Evolutionary conservation across 768 basidiomycete species (phyloP).

Genomic region (Boletus sp.): DNA sequence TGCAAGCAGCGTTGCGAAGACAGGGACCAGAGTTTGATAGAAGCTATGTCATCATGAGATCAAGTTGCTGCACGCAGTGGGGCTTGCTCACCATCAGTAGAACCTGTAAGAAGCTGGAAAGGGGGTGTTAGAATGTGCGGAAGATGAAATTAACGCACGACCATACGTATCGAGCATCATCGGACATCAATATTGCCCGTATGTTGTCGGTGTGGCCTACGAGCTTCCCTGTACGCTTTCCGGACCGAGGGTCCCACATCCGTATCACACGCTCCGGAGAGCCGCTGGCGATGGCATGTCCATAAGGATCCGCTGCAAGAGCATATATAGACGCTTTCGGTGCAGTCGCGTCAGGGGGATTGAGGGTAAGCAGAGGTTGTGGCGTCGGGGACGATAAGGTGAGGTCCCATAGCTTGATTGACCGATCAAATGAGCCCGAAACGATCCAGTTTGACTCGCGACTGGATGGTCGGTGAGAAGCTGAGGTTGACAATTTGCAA

Average conservation of each 20-base stretch:
- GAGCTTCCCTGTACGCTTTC: slow-evolving; percentile 77
- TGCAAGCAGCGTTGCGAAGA: slow-evolving; percentile 86
- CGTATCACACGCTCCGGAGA: slow-evolving; percentile 89
- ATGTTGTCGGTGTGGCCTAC: slow-evolving; percentile 99
- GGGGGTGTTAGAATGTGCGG: slow-evolving; percentile 5
- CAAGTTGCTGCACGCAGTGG: background rate
- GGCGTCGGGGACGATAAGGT: slow-evolving; percentile 39
- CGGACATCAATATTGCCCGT: slow-evolving; percentile 81
- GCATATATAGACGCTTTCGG: slow-evolving; percentile 79
- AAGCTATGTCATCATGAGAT: slow-evolving; percentile 42
- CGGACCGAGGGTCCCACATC: slow-evolving; percentile 90
- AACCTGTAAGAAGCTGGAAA: slow-evolving; percentile 73
- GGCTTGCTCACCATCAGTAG: slow-evolving; percentile 59
- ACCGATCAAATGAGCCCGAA: slow-evolving; percentile 92
- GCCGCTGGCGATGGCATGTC: slow-evolving; percentile 81
- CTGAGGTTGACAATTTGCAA: slow-evolving; percentile 1
- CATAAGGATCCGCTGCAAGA: slow-evolving; percentile 73
- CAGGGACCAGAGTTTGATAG: slow-evolving; percentile 94
- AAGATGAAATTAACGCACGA: slow-evolving; percentile 4
- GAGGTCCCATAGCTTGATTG: slow-evolving; percentile 94
- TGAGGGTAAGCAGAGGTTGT: slow-evolving; percentile 61
- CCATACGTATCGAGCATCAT: slow-evolving; percentile 88
- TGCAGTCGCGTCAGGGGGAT: slow-evolving; percentile 62
- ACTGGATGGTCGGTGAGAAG: slow-evolving; percentile 37
- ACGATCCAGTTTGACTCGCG: slow-evolving; percentile 85